These are phyloP conservation scores for Saccharomycopsis microspora DNA, from an alignment of 805 yeast species.

Conservation along the genomic window DNA sequence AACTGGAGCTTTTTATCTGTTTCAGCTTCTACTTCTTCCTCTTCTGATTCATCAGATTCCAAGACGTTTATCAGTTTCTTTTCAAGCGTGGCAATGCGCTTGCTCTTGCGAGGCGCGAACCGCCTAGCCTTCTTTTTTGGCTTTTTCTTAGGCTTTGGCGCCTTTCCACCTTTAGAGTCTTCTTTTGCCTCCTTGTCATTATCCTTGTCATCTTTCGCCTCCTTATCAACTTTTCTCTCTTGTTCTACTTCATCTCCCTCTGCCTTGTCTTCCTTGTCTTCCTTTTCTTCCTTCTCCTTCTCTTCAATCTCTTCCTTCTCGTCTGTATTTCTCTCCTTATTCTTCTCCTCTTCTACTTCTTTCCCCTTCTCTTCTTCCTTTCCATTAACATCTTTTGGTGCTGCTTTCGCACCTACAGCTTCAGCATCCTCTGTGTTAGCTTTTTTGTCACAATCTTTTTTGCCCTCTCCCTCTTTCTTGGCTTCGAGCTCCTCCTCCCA, in stretches of 20 bases:
- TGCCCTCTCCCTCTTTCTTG: slow-evolving; percentile 19
- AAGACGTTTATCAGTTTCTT: neutral
- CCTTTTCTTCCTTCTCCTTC: slow-evolving; percentile 2
- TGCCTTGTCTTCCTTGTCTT: slow-evolving; percentile 1
- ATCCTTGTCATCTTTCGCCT: slow-evolving; percentile 2
- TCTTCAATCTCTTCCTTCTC: slow-evolving; percentile 18
- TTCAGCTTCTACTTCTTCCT: slow-evolving; percentile 16
- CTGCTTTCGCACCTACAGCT: slow-evolving; percentile 15
- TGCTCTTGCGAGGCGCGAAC: slow-evolving; percentile 10
- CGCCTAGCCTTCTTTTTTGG: too few relatives aligned
- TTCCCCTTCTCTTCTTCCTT: slow-evolving; percentile 18
- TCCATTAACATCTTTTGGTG: slow-evolving; percentile 8
- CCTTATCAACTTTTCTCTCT: slow-evolving; percentile 6
- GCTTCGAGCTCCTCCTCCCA: slow-evolving; percentile 16
- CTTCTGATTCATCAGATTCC: slow-evolving; percentile 10
- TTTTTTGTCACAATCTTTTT: slow-evolving; percentile 16
- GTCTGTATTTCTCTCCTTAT: slow-evolving; percentile 7
- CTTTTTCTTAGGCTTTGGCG: too few relatives aligned
- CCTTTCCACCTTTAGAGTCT: slow-evolving; percentile 7
- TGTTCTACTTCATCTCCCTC: slow-evolving; percentile 17
- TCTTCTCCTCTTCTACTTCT: slow-evolving; percentile 20
- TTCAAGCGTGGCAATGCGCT: slow-evolving; percentile 6
- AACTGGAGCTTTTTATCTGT: slow-evolving; percentile 19
- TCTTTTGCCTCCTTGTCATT: slow-evolving; percentile 6
- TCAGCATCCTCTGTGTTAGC: neutral